Conservation (phyloP, 2,329 filamentous ascomycete genomes). For the Cytospora leucostoma region DNA sequence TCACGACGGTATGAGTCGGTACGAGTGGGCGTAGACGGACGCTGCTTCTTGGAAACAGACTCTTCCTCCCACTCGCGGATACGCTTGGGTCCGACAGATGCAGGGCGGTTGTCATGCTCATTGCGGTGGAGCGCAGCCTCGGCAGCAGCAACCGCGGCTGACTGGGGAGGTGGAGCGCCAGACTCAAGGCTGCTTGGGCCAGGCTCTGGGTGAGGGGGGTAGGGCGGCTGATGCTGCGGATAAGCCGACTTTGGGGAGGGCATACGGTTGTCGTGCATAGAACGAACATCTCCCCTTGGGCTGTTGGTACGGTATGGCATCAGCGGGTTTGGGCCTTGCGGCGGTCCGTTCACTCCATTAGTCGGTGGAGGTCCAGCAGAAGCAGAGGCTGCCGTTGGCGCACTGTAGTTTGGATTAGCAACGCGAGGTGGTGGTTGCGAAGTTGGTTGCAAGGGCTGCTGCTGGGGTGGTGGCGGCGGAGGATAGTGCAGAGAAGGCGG, state of each 20-base stretch:
- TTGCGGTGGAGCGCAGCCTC: slow-evolving; percentile 49
- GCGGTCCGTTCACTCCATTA: slow-evolving; percentile 47
- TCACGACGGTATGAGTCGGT: slow-evolving; percentile 71
- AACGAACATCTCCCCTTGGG: slow-evolving; percentile 80
- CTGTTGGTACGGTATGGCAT: slow-evolving; percentile 78
- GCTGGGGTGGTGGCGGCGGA: slow-evolving; percentile 51
- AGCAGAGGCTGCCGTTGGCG: slow-evolving; percentile 48
- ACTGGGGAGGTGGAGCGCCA: slow-evolving; percentile 64
- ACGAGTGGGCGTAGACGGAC: slow-evolving; percentile 72
- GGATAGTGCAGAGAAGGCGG: slow-evolving; percentile 58
- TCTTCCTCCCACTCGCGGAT: slow-evolving; percentile 93
- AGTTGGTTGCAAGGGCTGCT: slow-evolving; percentile 41
- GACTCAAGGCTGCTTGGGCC: slow-evolving; percentile 69
- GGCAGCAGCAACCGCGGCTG: slow-evolving; percentile 56
- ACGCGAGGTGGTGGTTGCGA: slow-evolving; percentile 51
- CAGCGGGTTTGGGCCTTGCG: slow-evolving; percentile 51
- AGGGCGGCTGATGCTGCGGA: slow-evolving; percentile 70
- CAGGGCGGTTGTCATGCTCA: slow-evolving; percentile 71
- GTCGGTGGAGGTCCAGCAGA: slow-evolving; percentile 42
- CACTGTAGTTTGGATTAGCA: slow-evolving; percentile 61
- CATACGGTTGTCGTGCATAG: slow-evolving; percentile 79
- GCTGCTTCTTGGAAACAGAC: slow-evolving; percentile 75
- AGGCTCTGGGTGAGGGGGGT: slow-evolving; percentile 71
- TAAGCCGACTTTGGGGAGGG: slow-evolving; percentile 91
- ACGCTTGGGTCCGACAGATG: slow-evolving; percentile 80